A percentile compares a stretch with the other conserved stretches of the same genome.
phyloP scores from a whole-genome alignment of 169 alveolate species.

The Eimeria tenella region DNA sequence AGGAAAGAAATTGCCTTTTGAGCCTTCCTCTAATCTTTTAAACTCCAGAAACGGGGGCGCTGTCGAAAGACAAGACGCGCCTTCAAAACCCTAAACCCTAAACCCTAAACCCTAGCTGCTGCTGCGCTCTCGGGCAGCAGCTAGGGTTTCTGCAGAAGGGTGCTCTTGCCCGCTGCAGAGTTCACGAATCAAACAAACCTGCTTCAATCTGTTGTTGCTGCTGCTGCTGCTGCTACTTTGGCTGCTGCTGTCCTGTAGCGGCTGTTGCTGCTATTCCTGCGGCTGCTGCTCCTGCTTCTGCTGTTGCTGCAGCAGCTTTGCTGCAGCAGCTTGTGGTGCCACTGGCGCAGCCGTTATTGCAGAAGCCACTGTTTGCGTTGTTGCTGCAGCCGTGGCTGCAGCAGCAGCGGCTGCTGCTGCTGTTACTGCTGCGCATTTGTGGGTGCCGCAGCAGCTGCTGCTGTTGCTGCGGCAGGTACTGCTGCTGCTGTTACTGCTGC shows the following conservation, averaged over 20 bases:
- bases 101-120: neutral
- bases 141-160: too few relatives aligned
- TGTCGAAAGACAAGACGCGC: neutral
- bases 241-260: neutral
- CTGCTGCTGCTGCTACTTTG: too few relatives aligned
- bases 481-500: too few relatives aligned
- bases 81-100: neutral
- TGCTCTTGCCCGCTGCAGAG: too few relatives aligned
- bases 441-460: neutral
- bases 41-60: too few relatives aligned
- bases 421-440: neutral
- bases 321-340: neutral
- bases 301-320: neutral
- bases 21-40: too few relatives aligned
- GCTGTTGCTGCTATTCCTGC: slow-evolving; percentile 5
- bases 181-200: too few relatives aligned
- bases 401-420: slow-evolving; percentile 19
- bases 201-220: too few relatives aligned
- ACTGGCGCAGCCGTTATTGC: neutral
- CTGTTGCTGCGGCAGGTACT: neutral
- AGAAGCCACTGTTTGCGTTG: neutral
- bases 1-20: too few relatives aligned
- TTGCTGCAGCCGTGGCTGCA: neutral
- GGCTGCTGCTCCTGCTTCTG: neutral
- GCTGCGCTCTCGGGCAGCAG: neutral